These are phyloP conservation scores for Pugionium cornutum DNA, from an alignment of 345 rosid genomes.

Conservation along the genomic window DNA sequence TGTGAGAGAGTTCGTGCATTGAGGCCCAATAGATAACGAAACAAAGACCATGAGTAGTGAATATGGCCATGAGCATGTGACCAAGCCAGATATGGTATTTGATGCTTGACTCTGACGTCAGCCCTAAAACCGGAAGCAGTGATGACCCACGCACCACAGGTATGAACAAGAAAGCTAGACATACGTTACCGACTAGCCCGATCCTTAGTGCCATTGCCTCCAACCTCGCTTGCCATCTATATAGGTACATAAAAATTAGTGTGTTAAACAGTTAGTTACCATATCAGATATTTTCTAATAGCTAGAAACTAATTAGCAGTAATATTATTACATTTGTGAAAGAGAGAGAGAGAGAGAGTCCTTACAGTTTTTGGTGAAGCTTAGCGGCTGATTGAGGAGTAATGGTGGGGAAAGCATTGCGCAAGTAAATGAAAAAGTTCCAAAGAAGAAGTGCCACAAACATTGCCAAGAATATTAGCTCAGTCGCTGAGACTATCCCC, in stretches of 20 bases:
- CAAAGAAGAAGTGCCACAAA: conserved; percentile 65
- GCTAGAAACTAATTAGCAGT: no score
- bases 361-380: conserved; percentile 48
- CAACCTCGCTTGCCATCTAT: conserved; percentile 63
- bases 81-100: conserved; percentile 92
- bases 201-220: conserved; percentile 39
- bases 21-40: conserved; percentile 52
- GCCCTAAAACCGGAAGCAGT: conserved; percentile 62
- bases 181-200: conserved; percentile 61
- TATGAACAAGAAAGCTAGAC: conserved; percentile 60
- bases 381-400: conserved; percentile 45
- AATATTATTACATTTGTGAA: neutral
- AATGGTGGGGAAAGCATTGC: conserved; percentile 40
- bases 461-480: conserved; percentile 62
- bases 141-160: conserved; percentile 86
- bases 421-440: conserved; percentile 52
- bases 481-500: conserved; percentile 67
- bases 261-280: no score
- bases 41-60: conserved; percentile 63
- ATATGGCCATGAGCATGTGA: conserved; percentile 58
- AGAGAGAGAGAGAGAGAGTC: neutral
- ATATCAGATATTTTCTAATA: no score
- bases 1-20: conserved; percentile 44
- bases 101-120: conserved; percentile 79
- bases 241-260: neutral